A percentile compares a stretch with the other conserved stretches of the same genome.
phyloP scores from a whole-genome alignment of 116 monocot species.

The Phalaenopsis hybrid region DNA sequence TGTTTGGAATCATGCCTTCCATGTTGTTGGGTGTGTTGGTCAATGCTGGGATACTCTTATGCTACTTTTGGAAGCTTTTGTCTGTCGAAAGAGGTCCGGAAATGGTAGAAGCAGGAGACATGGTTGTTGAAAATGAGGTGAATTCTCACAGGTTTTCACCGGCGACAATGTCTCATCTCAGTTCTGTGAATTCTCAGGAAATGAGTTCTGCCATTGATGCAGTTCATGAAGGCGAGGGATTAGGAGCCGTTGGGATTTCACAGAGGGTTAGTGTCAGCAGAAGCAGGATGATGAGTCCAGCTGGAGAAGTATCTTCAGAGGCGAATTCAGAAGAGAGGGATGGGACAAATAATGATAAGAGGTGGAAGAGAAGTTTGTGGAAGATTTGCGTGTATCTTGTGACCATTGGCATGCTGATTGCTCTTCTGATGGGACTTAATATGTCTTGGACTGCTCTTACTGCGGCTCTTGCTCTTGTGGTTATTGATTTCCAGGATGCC shows the following conservation, averaged over 20 bases:
- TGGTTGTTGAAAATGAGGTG: conserved; percentile 42
- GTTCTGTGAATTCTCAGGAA: conserved; percentile 17
- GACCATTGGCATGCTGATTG: conserved; percentile 68
- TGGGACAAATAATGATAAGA: conserved; percentile 6
- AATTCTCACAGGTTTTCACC: conserved; percentile 66
- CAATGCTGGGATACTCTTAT: conserved; percentile 47
- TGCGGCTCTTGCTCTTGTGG: conserved; percentile 74
- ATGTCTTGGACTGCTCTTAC: conserved; percentile 92
- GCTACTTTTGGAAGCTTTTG: conserved; percentile 53
- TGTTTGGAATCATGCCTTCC: conserved; percentile 57
- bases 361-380: conserved; percentile 53
- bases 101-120: conserved; percentile 21
- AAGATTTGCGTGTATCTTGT: conserved; percentile 60
- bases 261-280: not conserved
- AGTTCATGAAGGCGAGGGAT: not conserved
- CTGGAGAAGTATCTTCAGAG: not conserved
- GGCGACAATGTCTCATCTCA: conserved; percentile 53
- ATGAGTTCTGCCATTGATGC: conserved; percentile 14
- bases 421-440: conserved; percentile 68
- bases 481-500: conserved; percentile 85
- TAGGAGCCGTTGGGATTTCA: not conserved
- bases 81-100: conserved; percentile 32
- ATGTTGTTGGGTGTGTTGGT: conserved; percentile 49
- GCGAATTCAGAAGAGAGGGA: conserved; percentile 21
- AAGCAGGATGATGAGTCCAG: not conserved